These are phyloP conservation scores for Ceratonia siliqua DNA, from an alignment of 306 rosid species.

Conservation along the genomic window DNA sequence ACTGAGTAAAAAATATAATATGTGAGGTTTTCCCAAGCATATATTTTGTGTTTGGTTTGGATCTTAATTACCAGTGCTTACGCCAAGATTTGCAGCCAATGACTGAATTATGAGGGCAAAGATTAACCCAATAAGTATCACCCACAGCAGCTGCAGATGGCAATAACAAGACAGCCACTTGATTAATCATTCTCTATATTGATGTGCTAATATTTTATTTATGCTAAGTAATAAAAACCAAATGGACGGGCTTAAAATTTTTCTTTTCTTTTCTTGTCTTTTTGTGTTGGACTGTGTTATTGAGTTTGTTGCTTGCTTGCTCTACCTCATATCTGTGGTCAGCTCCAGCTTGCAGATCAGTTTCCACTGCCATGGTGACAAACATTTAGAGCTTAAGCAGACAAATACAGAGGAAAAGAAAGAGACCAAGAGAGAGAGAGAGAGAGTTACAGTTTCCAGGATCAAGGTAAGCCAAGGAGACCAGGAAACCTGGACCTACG, in stretches of 20 bases:
- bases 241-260: too few species aligned
- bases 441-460: constrained; percentile 71
- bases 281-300: neutral
- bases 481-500: constrained; percentile 88
- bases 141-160: constrained; percentile 77
- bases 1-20: too few species aligned
- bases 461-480: constrained; percentile 90
- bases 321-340: constrained; percentile 74
- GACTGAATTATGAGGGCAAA: constrained; percentile 91
- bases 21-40: too few species aligned
- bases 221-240: too few species aligned
- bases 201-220: too few species aligned
- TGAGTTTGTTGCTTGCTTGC: neutral
- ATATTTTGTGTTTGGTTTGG: neutral
- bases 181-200: too few species aligned
- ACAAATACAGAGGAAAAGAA: neutral
- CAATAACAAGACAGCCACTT: neutral
- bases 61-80: constrained; percentile 60
- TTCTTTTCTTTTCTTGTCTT: neutral
- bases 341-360: constrained; percentile 96
- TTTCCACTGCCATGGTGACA: constrained; percentile 64
- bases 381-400: neutral
- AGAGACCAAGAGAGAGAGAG: neutral
- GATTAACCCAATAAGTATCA: constrained; percentile 70
- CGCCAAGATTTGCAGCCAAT: constrained; percentile 90